Base-by-base conservation (phyloP, 2,329 filamentous ascomycete species). In the Aspergillus arachidicola region DNA sequence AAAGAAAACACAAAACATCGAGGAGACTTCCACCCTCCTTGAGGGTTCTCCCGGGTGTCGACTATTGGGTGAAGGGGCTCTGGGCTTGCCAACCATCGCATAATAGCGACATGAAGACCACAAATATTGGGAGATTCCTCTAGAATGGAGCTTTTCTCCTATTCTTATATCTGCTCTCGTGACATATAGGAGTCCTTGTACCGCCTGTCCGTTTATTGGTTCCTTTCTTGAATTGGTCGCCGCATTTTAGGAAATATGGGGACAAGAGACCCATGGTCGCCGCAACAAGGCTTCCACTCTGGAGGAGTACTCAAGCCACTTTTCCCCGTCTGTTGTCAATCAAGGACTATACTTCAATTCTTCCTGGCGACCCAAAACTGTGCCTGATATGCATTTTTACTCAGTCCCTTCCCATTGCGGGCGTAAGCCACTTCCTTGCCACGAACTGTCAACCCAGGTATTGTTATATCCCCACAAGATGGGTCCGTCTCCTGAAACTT, bases 351-450 rank as follows among this genome's bases (percentile, higher is more conserved):
- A 16, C 32, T 7, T 51, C 2, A 50, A 50, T 19, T 21, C 9
- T 28, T 55, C 12, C 30, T 54, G 6, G 65, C 85, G 4, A 84
- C 77, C 86, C 85, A 88, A 36, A 81, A 82, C 70, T 87, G 85
- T 28, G 84, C 84, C 58, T 80, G 75, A 64, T 87, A 87, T 2
- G 82, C 83, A 72, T 85, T 86, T 63, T 77, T 81, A 0, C 79
- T 84, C 71, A 87, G 68, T 0, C 83, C 83, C 59, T 71, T 79
- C 19, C 78, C 77, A 68, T 87, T 82, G 62, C 84, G 85, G 1
- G 81, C 82, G 69, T 87, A 87, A 16, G 81, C 78, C 0, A 84
- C 83, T 61, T 83, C 78, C 62, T 79, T 80, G 6, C 82, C 79
- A 58, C 83, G 74, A 0, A 85, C 77, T 45, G 74, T 73, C 59